These are phyloP conservation scores for Gentiana macrophylla DNA, from an alignment of 257 asterid species.

Conservation along the genomic window DNA sequence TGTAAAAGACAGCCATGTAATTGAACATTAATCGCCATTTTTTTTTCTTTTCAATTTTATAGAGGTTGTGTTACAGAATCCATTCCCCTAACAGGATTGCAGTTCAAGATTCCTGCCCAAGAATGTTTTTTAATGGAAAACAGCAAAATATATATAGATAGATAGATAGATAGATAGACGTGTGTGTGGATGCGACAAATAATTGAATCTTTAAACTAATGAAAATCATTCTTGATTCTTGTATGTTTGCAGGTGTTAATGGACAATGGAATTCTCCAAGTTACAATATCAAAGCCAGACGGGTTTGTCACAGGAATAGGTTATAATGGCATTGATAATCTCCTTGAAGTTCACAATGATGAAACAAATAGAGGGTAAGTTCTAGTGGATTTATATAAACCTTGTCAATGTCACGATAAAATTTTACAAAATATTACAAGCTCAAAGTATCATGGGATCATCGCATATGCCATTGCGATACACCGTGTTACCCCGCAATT, in stretches of 20 bases:
- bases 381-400: background rate
- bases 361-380: conserved; percentile 48
- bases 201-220: background rate
- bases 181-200: background rate
- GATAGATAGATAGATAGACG: too few species aligned
- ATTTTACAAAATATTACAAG: too few species aligned
- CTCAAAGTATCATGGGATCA: too few species aligned
- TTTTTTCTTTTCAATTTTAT: background rate
- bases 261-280: conserved; percentile 58
- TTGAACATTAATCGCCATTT: background rate
- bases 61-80: too few species aligned
- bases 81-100: too few species aligned
- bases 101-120: too few species aligned
- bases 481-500: too few species aligned
- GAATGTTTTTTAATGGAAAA: too few species aligned
- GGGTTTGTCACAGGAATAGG: conserved; percentile 42
- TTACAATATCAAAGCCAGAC: conserved; percentile 55
- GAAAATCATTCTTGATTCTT: background rate
- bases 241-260: conserved; percentile 38
- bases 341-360: conserved; percentile 41
- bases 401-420: too few species aligned
- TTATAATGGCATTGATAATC: conserved; percentile 47
- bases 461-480: too few species aligned
- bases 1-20: conserved; percentile 4
- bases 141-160: too few species aligned